phyloP scores from a whole-genome alignment of 2,329 filamentous ascomycete genomes.

The Parastagonospora avenae region DNA sequence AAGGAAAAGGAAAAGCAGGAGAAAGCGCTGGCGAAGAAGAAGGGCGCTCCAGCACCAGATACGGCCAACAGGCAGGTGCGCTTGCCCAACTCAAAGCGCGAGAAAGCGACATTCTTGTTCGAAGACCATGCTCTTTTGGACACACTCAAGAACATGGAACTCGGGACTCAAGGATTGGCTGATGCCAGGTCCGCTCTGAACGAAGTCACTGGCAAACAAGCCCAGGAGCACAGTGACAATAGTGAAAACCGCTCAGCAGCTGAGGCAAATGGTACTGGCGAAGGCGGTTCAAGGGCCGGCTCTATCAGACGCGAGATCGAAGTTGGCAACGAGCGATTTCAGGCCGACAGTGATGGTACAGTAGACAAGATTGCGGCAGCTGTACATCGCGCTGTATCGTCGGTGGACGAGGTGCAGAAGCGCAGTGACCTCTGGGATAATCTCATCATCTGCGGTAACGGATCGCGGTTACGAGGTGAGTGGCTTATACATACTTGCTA shows the following conservation, averaged over 20 bases:
- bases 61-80: slow-evolving; percentile 60
- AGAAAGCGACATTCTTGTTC: slow-evolving; percentile 73
- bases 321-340: slow-evolving; percentile 75
- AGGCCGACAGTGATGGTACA: slow-evolving; percentile 67
- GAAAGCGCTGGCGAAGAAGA: slow-evolving; percentile 64
- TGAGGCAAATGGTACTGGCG: slow-evolving; percentile 36
- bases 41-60: slow-evolving; percentile 63
- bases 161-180: slow-evolving; percentile 53
- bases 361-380: slow-evolving; percentile 83
- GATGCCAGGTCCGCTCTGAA: slow-evolving; percentile 60
- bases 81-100: slow-evolving; percentile 74
- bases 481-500: neutral
- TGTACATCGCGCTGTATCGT: slow-evolving; percentile 81
- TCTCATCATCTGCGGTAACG: slow-evolving; percentile 89
- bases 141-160: slow-evolving; percentile 57
- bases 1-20: slow-evolving; percentile 80
- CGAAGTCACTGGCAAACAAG: slow-evolving; percentile 49
- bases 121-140: slow-evolving; percentile 67
- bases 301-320: slow-evolving; percentile 68
- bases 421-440: slow-evolving; percentile 90
- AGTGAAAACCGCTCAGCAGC: slow-evolving; percentile 28
- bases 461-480: slow-evolving; percentile 67
- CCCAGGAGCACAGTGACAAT: slow-evolving; percentile 39
- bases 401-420: slow-evolving; percentile 82
- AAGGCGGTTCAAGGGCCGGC: slow-evolving; percentile 25